Percentiles rank a stretch among this genome's conserved stretches.
These are phyloP conservation scores for Exophiala sideris DNA, from an alignment of 2,329 filamentous ascomycete genomes.

Conservation along the genomic window DNA sequence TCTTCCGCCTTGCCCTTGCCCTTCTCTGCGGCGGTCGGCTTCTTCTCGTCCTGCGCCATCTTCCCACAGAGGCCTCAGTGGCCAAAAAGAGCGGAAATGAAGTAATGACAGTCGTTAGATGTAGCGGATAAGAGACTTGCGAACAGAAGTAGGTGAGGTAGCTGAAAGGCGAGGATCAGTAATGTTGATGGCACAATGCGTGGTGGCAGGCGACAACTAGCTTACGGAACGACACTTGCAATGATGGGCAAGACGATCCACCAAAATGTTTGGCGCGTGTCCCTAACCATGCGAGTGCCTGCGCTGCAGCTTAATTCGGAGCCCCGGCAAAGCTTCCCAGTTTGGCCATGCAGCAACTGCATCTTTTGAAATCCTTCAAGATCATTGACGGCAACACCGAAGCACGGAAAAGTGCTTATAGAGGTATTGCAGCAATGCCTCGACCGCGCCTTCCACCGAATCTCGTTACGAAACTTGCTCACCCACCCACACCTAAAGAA, in stretches of 20 bases:
- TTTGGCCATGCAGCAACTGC: too few species aligned
- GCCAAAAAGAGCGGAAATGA: slow-evolving; percentile 8
- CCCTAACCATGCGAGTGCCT: neutral
- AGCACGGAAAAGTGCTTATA: neutral
- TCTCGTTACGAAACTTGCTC: slow-evolving; percentile 10
- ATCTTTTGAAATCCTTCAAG: too few species aligned
- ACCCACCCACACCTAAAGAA: slow-evolving; percentile 1
- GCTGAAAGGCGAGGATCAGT: slow-evolving; percentile 3
- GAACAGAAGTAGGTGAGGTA: neutral
- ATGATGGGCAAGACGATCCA: slow-evolving; percentile 13
- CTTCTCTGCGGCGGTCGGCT: slow-evolving; percentile 81
- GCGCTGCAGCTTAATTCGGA: neutral
- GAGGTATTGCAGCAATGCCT: slow-evolving; percentile 14
- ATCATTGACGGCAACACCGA: too few species aligned
- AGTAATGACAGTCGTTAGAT: slow-evolving; percentile 2
- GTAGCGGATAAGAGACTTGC: neutral
- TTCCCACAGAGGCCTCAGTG: slow-evolving; percentile 23
- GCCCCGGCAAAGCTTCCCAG: too few species aligned
- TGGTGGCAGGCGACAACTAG: slow-evolving; percentile 21
- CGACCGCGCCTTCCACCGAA: slow-evolving; percentile 17
- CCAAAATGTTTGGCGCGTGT: slow-evolving; percentile 12
- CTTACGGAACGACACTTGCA: slow-evolving; percentile 20
- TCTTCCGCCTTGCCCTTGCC: slow-evolving; percentile 88
- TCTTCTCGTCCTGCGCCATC: slow-evolving; percentile 94
- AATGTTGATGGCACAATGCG: neutral